A percentile compares a stretch with the other conserved stretches of the same genome.
Conservation (phyloP, 2,329 filamentous ascomycete species). For the Trichoderma atroviride region DNA sequence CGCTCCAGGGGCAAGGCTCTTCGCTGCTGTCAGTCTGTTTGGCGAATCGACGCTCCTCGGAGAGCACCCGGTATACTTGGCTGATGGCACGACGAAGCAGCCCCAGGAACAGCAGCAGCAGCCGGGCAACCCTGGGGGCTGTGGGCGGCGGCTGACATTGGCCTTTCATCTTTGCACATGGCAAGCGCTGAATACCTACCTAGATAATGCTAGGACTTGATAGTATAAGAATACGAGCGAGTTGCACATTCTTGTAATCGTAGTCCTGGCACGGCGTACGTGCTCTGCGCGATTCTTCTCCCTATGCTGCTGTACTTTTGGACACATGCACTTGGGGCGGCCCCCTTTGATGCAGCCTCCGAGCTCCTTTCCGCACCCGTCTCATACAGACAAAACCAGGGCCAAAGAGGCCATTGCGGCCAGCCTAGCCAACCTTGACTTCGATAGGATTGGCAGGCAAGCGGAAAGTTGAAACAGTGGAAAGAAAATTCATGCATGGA, state of each 20-base stretch:
- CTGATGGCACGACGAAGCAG: background rate
- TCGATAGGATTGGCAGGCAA: conserved; percentile 1
- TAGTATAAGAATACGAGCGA: background rate
- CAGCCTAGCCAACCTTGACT: background rate
- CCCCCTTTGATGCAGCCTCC: background rate
- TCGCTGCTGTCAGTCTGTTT: background rate
- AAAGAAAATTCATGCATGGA: conserved; percentile 4
- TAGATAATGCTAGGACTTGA: background rate
- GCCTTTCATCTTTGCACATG: background rate
- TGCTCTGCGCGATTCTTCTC: background rate
- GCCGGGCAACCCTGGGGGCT: background rate
- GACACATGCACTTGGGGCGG: background rate
- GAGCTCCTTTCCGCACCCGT: conserved; percentile 1
- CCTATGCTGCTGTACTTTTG: background rate
- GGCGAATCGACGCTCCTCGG: background rate
- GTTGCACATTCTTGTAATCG: background rate
- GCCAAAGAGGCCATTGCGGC: background rate
- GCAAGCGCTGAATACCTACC: background rate
- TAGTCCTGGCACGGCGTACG: background rate
- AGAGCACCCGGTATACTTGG: background rate
- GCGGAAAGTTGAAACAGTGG: conserved; percentile 11
- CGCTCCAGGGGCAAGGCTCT: background rate
- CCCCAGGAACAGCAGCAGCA: background rate
- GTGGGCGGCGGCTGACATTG: conserved; percentile 8
- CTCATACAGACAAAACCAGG: background rate